These are phyloP conservation scores for Nicotiana rustica DNA, from an alignment of 305 asterid species.

Conservation along the genomic window DNA sequence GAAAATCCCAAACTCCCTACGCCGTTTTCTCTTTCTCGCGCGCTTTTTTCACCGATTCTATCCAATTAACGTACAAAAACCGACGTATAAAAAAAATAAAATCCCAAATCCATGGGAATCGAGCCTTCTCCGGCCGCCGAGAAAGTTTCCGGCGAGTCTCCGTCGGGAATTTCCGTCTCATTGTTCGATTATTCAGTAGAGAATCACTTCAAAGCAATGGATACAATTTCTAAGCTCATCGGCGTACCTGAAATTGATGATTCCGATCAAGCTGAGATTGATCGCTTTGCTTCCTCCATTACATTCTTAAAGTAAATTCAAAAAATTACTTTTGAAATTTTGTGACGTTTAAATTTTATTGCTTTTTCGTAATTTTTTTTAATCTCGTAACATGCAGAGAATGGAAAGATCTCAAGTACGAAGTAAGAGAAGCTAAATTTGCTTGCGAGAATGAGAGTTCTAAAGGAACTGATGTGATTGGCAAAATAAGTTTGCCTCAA, in stretches of 20 bases:
- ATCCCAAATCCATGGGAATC: background rate
- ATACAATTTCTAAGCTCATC: constrained; percentile 57
- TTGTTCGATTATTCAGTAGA: constrained; percentile 71
- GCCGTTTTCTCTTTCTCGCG: too few species aligned
- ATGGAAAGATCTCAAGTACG: constrained; percentile 77
- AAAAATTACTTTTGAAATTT: background rate
- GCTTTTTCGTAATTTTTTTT: background rate
- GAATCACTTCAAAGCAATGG: constrained; percentile 71
- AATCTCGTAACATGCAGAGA: constrained; percentile 56
- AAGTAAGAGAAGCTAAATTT: constrained; percentile 67
- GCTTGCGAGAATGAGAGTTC: constrained; percentile 55
- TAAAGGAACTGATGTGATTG: constrained; percentile 60
- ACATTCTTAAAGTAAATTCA: constrained; percentile 66
- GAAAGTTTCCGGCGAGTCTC: constrained; percentile 32
- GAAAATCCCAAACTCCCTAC: too few species aligned
- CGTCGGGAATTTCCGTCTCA: constrained; percentile 53
- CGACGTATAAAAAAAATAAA: too few species aligned
- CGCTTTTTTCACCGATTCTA: too few species aligned
- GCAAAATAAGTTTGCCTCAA: constrained; percentile 65
- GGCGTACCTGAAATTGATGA: constrained; percentile 48
- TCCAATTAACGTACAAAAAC: background rate
- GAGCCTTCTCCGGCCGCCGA: background rate
- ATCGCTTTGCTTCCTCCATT: constrained; percentile 66
- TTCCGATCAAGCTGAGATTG: constrained; percentile 52
- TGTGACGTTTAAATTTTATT: constrained; percentile 9